phyloP scores from a whole-genome alignment of 2,329 filamentous ascomycete species.

The Aphanoascus verrucosus region DNA sequence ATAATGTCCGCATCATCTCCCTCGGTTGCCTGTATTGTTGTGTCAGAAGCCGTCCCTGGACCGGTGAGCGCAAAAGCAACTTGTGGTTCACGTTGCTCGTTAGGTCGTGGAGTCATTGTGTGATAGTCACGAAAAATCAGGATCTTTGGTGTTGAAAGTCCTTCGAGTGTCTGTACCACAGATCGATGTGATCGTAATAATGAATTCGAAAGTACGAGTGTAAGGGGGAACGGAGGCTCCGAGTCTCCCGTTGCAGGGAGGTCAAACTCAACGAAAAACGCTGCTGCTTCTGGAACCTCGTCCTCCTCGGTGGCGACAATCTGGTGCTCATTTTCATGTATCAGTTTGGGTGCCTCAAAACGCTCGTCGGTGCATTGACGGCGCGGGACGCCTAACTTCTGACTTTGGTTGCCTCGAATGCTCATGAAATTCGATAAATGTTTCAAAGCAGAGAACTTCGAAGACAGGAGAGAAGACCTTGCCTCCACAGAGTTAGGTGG shows the following conservation, averaged over 20 bases:
- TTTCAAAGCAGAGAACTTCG: constrained; percentile 31
- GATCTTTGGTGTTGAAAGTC: constrained; percentile 1
- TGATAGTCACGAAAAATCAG: constrained; percentile 21
- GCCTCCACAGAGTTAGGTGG: not conserved
- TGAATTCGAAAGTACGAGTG: constrained; percentile 20
- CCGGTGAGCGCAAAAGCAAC: not conserved
- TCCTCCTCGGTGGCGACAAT: not conserved
- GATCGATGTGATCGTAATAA: constrained; percentile 23
- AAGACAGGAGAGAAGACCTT: constrained; percentile 1
- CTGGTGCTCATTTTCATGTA: not conserved
- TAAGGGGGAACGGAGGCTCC: constrained; percentile 19
- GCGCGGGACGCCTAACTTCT: not conserved
- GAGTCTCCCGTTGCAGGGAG: not conserved
- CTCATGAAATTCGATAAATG: constrained; percentile 44
- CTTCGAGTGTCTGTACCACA: constrained; percentile 15
- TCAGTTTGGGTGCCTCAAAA: not conserved
- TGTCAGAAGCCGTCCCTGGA: not conserved
- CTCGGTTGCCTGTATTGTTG: not conserved
- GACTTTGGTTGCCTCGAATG: constrained; percentile 30
- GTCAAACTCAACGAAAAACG: not conserved
- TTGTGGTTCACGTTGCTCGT: not conserved
- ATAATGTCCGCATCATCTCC: constrained; percentile 52
- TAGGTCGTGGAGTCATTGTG: not conserved
- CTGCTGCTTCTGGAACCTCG: not conserved
- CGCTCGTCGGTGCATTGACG: not conserved